Evolutionary conservation across 2,329 filamentous ascomycete species (phyloP), one percentile per base, ranked within the genome.

Genomic region (Fusarium miscanthi): DNA sequence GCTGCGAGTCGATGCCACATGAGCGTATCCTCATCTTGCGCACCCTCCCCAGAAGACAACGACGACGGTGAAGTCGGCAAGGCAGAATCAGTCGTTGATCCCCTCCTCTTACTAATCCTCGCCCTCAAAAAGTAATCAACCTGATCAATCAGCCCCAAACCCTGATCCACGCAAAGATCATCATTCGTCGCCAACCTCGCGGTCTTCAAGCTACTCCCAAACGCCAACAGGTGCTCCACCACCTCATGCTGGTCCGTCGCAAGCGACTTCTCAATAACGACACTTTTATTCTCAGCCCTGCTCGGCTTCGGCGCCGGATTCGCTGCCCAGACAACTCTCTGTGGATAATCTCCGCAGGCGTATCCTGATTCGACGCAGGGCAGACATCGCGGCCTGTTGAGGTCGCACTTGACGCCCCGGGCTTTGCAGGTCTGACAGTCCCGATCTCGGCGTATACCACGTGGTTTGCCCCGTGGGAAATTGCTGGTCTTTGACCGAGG

Each of bases 1-100:
- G 81, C 82, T 0, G 79, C 77, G 0, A 84, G 77, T 3, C 76
- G 77, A 48, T 75, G 74, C 30, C 62, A 72, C 23, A 77, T 76
- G 11, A 60, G 62, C 7, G 53, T 35, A 17, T 67, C 56, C 3
- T 52, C 45, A 4, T 69, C 43, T n/a, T 67, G 43, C 6, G 31
- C 3, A 0, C 21, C 27, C 3, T 63, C 43, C 1, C 38, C 38
- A 0, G 48, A 38, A 1, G 48, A 66, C 10, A 52, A 45, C 0
- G 65, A 31, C 1, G 45, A n/a, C 1, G 49, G 19, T 27, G 62
- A 66, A n/a, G 38, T n/a, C 1, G 60, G 59, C 7, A 19, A 33
- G 5, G 13, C 25, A 35, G 46, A 0, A 2, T 38, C 35, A 4
- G 11, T 7, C 5, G 45, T 21, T 17, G 59, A 21, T 45, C 30